Conservation (phyloP, 306 rosid genomes). For the Pachyrhizus erosus region DNA sequence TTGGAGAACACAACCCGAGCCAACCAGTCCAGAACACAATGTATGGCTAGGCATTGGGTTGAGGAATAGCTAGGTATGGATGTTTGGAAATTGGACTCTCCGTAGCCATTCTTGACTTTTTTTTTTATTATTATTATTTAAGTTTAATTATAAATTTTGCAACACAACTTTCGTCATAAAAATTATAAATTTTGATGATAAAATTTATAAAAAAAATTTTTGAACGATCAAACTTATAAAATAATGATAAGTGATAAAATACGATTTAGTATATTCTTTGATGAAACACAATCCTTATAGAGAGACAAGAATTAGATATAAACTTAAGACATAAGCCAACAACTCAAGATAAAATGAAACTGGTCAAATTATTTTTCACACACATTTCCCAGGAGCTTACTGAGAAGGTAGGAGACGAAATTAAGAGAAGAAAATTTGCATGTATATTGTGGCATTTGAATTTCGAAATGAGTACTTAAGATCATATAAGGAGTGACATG, state of each 20-base stretch:
- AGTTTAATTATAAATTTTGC: too few species aligned
- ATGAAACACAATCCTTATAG: too few species aligned
- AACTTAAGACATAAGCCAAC: not conserved
- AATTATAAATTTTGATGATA: too few species aligned
- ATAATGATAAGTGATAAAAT: too few species aligned
- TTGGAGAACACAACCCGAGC: not conserved
- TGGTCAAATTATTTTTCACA: too few species aligned
- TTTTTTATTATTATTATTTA: too few species aligned
- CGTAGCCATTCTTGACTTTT: conserved; percentile 19
- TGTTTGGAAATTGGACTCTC: conserved; percentile 17
- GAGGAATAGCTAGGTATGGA: conserved; percentile 42
- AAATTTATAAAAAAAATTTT: too few species aligned
- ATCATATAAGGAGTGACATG: not conserved
- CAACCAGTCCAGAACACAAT: conserved; percentile 13
- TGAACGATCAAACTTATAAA: too few species aligned
- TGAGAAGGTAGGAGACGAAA: too few species aligned
- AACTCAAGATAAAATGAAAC: not conserved
- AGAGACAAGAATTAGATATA: not conserved
- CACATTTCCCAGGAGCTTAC: too few species aligned
- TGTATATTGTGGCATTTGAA: not conserved
- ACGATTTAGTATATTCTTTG: too few species aligned
- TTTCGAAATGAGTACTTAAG: not conserved
- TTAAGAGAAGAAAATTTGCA: not conserved
- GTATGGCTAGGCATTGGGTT: conserved; percentile 62
- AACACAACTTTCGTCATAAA: too few species aligned